Percentiles rank a stretch among this genome's conserved stretches.
These are phyloP conservation scores for Gaultheria prostrata DNA, from an alignment of 148 eudicot species.

Conservation along the genomic window DNA sequence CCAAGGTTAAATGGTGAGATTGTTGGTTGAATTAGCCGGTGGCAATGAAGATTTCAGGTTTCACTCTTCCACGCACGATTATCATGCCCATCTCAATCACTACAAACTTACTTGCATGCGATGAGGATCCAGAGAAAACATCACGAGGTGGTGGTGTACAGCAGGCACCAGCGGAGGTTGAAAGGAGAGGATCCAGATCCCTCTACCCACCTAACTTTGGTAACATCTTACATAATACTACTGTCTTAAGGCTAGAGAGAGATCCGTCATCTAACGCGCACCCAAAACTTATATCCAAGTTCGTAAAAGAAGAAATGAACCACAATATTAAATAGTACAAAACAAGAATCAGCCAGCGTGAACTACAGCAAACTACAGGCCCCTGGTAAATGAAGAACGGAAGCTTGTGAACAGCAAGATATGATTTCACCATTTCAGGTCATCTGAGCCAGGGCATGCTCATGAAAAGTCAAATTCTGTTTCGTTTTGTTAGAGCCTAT, in stretches of 20 bases:
- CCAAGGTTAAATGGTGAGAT: not conserved
- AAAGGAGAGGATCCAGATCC: not conserved
- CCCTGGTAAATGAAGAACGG: not conserved
- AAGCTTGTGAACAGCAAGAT: not conserved
- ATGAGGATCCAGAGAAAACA: not conserved
- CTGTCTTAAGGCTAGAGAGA: not conserved
- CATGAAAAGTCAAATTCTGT: not conserved
- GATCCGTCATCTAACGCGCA: not conserved
- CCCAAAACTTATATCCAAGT: not conserved
- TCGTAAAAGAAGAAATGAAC: not conserved
- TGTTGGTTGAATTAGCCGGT: not conserved
- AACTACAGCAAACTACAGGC: not conserved
- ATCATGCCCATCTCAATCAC: not conserved
- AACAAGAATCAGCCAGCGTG: not conserved
- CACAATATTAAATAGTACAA: not conserved
- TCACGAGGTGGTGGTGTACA: not conserved
- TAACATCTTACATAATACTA: not conserved
- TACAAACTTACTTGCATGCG: not conserved
- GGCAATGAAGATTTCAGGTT: not conserved
- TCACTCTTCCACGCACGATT: not conserved
- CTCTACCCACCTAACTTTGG: not conserved
- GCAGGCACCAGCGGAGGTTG: too few relatives aligned
- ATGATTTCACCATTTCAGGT: not conserved
- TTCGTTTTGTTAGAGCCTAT: not conserved
- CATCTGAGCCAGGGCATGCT: not conserved